Base-by-base conservation (phyloP, 345 rosid genomes). In the Pelargonium nanum region DNA sequence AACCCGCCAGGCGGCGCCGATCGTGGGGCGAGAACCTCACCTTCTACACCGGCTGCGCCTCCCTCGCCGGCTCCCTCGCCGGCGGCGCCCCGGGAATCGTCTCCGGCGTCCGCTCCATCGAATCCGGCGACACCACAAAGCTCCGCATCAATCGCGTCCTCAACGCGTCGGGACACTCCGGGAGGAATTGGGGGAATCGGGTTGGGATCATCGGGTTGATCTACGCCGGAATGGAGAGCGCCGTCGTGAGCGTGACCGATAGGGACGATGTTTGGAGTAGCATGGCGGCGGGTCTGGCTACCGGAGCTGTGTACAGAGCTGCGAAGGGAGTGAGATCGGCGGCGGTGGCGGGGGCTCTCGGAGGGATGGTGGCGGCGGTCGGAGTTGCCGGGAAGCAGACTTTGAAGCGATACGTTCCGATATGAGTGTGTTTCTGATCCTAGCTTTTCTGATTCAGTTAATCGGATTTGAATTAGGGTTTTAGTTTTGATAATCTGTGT, bases 11-110 rank as follows among this genome's bases (percentile, higher is more conserved):
- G 73, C 93, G 85, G 56, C 96, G 95, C 68, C 95, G 98, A 56
- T 82, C 96, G 51, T 92, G 98, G 98, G 96, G 98, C 9, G 98
- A 89, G 75, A 92, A 89, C 53, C 85, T 92, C 63, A 86, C 96
- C 44, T 92, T 89, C 63, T 92, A 92, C 72, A 89, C 98, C 58
- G 98, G 98, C 6, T 61, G 83, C 2, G 82, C 87, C 59, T 92
- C 88, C 70, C 81, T 92, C 25, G 79, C 78, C 10, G 93, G 86
- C 21, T 82, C 96, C 19, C 52, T 79, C 24, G 70, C 71, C 57
- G 98, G 95, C 1, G 95, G 84, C 24, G 52, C 80, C 4, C 53
- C 51, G 5, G 98, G 98, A 0, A 13, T 84, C 16, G n/a, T 67
- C 68, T 66, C 87, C 5, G 95, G 83, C 25, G 48, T 81, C 74